phyloP scores from a whole-genome alignment of 1,139 yeast genomes.

The Wickerhamiella infanticola region DNA sequence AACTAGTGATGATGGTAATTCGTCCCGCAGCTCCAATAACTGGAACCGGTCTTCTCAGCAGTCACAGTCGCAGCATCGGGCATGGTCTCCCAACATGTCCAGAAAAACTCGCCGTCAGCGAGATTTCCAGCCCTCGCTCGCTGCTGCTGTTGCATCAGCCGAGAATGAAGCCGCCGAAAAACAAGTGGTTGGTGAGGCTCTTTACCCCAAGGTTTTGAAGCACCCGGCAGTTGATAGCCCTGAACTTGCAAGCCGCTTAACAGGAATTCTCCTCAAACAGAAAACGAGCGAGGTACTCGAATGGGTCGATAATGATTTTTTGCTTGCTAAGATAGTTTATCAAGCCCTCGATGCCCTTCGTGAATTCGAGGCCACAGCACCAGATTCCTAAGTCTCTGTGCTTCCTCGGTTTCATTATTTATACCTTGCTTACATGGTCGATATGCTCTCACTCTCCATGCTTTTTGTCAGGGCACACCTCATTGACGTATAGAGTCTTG shows the following conservation, averaged over 20 bases:
- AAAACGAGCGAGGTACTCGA: constrained; percentile 73
- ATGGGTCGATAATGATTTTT: constrained; percentile 60
- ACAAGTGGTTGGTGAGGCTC: constrained; percentile 85
- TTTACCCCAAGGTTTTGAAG: constrained; percentile 72
- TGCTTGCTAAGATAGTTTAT: constrained; percentile 70
- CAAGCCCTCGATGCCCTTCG: constrained; percentile 87
- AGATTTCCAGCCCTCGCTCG: constrained; percentile 14
- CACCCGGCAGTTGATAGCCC: constrained; percentile 65
- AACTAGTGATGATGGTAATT: neutral
- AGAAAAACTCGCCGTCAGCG: neutral
- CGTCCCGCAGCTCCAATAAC: neutral
- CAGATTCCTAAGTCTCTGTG: neutral
- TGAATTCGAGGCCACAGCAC: constrained; percentile 24
- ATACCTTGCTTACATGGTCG: neutral
- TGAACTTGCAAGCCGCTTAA: constrained; percentile 85
- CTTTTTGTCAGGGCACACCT: too few relatives aligned
- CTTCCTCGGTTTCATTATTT: neutral
- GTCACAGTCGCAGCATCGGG: neutral
- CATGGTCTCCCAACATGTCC: neutral
- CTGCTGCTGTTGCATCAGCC: constrained; percentile 23
- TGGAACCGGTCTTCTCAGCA: neutral
- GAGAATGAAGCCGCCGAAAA: constrained; percentile 56
- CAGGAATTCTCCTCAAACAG: constrained; percentile 90
- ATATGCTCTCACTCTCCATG: too few relatives aligned
- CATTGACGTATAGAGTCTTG: too few relatives aligned